Evolutionary conservation across 495 filamentous ascomycete genomes (phyloP).

Genomic region (Aspergillus funiculosus): DNA sequence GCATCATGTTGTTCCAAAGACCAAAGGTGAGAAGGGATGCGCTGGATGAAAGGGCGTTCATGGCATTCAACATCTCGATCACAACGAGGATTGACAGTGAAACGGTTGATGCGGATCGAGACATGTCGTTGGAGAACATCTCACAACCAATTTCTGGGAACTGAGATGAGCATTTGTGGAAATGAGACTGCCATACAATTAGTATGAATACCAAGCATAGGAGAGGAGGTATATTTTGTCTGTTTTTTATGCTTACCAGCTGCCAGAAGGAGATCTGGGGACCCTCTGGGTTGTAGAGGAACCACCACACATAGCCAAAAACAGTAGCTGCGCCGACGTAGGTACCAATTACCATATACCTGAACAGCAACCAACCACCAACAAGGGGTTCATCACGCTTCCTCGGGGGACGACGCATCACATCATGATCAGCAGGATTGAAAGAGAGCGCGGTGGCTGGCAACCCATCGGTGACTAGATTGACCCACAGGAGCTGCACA

Average conservation of each 20-base stretch:
- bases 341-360: constrained; percentile 91
- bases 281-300: constrained; percentile 90
- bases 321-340: constrained; percentile 96
- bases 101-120: constrained; percentile 90
- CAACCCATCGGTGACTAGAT: constrained; percentile 95
- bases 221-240: no score
- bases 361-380: constrained; percentile 92
- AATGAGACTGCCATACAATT: constrained; percentile 56
- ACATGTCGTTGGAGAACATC: constrained; percentile 88
- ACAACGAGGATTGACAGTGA: constrained; percentile 89
- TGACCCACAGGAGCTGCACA: constrained; percentile 98
- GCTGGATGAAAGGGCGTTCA: constrained; percentile 95
- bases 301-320: constrained; percentile 98
- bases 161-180: constrained; percentile 81
- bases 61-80: constrained; percentile 99
- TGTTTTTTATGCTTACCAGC: constrained; percentile 50
- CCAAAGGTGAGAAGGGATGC: constrained; percentile 92
- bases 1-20: constrained; percentile 93
- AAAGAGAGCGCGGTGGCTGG: constrained; percentile 96
- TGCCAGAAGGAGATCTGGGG: constrained; percentile 93
- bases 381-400: constrained; percentile 90
- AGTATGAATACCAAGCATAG: constrained; percentile 4
- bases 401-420: constrained; percentile 87
- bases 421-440: constrained; percentile 94
- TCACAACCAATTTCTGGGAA: constrained; percentile 91